These are phyloP conservation scores for Fusarium graminum DNA, from an alignment of 2,329 filamentous ascomycete species.

Conservation along the genomic window DNA sequence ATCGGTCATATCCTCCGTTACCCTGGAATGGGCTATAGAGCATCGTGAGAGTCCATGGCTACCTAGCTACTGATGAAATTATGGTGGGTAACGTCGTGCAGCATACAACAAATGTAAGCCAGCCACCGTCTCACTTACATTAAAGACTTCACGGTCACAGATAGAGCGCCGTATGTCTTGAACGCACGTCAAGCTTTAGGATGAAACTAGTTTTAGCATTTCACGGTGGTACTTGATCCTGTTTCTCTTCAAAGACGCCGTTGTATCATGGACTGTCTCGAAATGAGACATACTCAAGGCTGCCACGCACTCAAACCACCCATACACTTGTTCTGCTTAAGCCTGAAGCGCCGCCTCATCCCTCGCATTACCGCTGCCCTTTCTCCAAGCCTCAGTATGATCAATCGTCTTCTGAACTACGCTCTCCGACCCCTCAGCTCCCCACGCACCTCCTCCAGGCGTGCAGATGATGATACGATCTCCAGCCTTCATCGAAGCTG, in stretches of 20 bases:
- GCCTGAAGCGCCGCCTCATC: conserved; percentile 72
- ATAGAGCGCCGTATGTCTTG: neutral
- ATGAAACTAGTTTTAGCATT: neutral
- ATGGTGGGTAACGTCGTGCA: neutral
- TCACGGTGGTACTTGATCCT: conserved; percentile 3
- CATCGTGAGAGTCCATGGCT: neutral
- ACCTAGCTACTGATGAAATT: no score
- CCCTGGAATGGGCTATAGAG: neutral
- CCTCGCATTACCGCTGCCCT: conserved; percentile 68
- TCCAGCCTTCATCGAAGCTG: conserved; percentile 79
- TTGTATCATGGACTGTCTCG: neutral
- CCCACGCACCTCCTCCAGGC: conserved; percentile 85
- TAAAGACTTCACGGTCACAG: neutral
- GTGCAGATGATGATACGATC: conserved; percentile 84
- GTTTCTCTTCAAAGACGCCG: neutral
- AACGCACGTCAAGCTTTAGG: neutral
- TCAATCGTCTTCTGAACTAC: conserved; percentile 66
- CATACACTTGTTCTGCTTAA: conserved; percentile 45
- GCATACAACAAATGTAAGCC: neutral
- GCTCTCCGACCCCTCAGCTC: conserved; percentile 69
- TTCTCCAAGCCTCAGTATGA: conserved; percentile 65
- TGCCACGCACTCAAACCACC: neutral
- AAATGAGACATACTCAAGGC: conserved; percentile 6
- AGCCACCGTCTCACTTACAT: neutral
- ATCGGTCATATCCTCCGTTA: neutral